Conservation (phyloP, 2,329 filamentous ascomycete genomes). For the Ophidiomyces ophidiicola region DNA sequence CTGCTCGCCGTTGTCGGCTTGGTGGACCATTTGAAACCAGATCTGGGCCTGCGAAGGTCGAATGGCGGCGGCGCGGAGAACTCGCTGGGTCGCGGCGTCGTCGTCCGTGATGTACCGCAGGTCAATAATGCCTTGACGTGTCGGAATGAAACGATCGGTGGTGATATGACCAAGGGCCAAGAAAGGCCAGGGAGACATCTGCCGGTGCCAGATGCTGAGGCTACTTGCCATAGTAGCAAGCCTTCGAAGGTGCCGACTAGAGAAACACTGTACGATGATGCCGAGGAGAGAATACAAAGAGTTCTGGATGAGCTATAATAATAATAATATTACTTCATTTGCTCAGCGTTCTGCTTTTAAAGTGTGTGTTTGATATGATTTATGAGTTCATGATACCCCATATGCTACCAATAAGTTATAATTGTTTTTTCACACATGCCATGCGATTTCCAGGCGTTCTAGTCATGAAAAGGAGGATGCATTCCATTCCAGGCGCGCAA, state of each 20-base stretch:
- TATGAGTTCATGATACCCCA: slow-evolving; percentile 11
- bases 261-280: not conserved
- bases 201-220: not conserved
- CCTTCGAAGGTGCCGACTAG: not conserved
- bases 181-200: no score
- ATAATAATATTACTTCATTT: not conserved
- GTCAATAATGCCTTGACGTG: no score
- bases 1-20: slow-evolving; percentile 21
- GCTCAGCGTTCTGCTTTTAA: no score
- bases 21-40: slow-evolving; percentile 9
- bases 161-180: not conserved
- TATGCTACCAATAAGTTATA: not conserved
- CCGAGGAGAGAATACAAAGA: slow-evolving; percentile 9
- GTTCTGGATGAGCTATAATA: slow-evolving; percentile 12
- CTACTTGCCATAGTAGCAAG: not conserved
- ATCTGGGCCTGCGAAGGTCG: not conserved
- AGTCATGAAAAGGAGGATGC: not conserved
- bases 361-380: not conserved
- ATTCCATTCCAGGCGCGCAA: not conserved
- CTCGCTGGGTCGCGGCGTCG: not conserved
- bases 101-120: no score
- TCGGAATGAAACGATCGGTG: not conserved
- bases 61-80: not conserved
- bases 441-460: slow-evolving; percentile 1
- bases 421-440: no score